phyloP scores from a whole-genome alignment of 2,329 filamentous ascomycete species.

The Scolecobasidium constrictum region DNA sequence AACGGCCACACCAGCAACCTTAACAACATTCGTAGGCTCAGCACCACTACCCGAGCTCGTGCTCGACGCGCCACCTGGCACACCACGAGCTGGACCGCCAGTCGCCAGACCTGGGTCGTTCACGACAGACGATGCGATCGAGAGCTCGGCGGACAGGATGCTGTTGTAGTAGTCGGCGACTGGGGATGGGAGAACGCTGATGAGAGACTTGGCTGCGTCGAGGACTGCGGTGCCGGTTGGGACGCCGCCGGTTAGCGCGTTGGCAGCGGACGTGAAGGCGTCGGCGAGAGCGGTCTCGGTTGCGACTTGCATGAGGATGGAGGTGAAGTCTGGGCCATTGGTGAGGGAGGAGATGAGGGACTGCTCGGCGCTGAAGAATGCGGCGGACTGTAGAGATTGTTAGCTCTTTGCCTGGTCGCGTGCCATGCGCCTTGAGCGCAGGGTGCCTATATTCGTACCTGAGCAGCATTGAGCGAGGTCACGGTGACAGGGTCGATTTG shows the following conservation, averaged over 20 bases:
- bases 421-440: no score
- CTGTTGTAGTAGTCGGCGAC: constrained; percentile 8
- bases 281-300: constrained; percentile 2
- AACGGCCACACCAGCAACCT: constrained; percentile 6
- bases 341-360: constrained; percentile 1
- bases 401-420: no score
- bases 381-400: constrained; percentile 1
- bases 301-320: constrained; percentile 5
- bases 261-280: constrained; percentile 9
- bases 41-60: background rate
- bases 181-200: constrained; percentile 1
- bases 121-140: constrained; percentile 4
- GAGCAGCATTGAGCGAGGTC: constrained; percentile 7
- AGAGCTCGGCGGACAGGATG: constrained; percentile 1
- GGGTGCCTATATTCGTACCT: no score
- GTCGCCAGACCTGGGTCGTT: constrained; percentile 1
- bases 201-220: constrained; percentile 5
- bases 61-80: background rate
- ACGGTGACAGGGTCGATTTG: constrained; percentile 8
- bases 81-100: background rate
- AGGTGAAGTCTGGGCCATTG: constrained; percentile 7
- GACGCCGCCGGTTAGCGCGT: background rate
- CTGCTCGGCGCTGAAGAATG: constrained; percentile 1
- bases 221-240: constrained; percentile 1
- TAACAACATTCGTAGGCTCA: constrained; percentile 4